Evolutionary conservation across 1,284 basidiomycete species (phyloP), one percentile per base, ranked within the genome.

Genomic region (Hymenochaete sp.): DNA sequence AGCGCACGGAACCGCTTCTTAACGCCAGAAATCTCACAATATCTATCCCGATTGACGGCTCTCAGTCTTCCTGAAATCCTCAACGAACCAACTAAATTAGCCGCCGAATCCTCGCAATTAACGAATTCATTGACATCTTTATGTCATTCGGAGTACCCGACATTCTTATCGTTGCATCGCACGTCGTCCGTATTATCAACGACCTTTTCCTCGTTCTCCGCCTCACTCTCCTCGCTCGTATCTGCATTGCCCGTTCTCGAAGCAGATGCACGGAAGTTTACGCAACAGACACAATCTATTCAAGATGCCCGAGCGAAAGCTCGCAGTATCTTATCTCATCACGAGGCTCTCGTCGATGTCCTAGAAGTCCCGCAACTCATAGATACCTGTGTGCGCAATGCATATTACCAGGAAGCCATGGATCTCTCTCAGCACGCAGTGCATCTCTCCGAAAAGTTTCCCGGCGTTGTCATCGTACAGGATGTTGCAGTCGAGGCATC

Each of bases 381-480:
- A 55, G 87, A 93, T 57, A 90, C 91, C 0, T 96, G 91, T 56
- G 84, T 95, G 10, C 75, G 90, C 19, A 92, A 91, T 56, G 89
- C 89, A 5, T 85, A 89, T 63, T 95, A 93, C 64, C 73, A 81
- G 42, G 93, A 97, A 60, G 92, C 91, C 0, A 75, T 97, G 48
- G 82, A 91, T 40, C 74, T 95, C 8, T 71, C 82, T 1, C 67
- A 75, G 5, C 86, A 92, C 57, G 78, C 84, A 0, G 62, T 69
- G 16, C 54, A 60, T 0, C 63, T 82, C 16, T 60, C 67, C 2
- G 42, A 57, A 18, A 62, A 65, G 10, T 70, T 76, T 51, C 63
- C 67, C 0, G 56, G 58, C 14, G 62, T 70, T 24, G 59, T 64
- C 7, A 63, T 75, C 21, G 64, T 75, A 2, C 62, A 66, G 42